Percentiles rank a stretch among this genome's conserved stretches.
Conservation (phyloP, 2,329 filamentous ascomycete genomes). For the Colletotrichum kahawae region DNA sequence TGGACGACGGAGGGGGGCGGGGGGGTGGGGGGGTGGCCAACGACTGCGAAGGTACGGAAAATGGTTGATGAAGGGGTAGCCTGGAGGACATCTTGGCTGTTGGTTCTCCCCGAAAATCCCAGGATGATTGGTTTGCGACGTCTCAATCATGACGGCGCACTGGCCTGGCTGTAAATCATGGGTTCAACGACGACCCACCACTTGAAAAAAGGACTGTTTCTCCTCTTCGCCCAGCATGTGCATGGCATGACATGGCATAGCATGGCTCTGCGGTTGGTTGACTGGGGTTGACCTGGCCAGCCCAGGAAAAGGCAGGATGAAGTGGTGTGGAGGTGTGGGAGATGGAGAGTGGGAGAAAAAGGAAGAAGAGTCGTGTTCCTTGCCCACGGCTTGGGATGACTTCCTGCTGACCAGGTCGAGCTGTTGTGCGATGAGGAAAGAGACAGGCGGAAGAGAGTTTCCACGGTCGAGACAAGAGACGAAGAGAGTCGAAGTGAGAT, state of each 20-base stretch:
- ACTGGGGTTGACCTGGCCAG: background rate
- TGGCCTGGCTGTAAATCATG: conserved; percentile 20
- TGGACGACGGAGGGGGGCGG: background rate
- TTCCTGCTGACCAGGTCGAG: background rate
- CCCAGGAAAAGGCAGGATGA: background rate
- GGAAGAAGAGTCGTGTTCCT: background rate
- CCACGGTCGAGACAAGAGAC: background rate
- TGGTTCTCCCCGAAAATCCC: background rate
- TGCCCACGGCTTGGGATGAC: conserved; percentile 1
- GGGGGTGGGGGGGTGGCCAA: background rate
- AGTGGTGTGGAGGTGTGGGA: background rate
- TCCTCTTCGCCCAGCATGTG: background rate
- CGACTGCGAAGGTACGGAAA: background rate
- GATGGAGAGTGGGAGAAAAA: background rate
- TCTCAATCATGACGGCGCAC: conserved; percentile 6
- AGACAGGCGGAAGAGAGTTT: background rate
- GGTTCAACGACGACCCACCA: conserved; percentile 10
- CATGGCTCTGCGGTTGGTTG: background rate
- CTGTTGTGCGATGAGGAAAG: background rate
- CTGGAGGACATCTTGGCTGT: conserved; percentile 1
- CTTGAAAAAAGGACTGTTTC: background rate
- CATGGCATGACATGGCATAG: background rate
- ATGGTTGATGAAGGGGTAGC: background rate
- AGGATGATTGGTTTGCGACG: conserved; percentile 8
- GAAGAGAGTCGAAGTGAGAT: background rate